phyloP scores from a whole-genome alignment of 306 rosid species.

The Fragaria ananassa region DNA sequence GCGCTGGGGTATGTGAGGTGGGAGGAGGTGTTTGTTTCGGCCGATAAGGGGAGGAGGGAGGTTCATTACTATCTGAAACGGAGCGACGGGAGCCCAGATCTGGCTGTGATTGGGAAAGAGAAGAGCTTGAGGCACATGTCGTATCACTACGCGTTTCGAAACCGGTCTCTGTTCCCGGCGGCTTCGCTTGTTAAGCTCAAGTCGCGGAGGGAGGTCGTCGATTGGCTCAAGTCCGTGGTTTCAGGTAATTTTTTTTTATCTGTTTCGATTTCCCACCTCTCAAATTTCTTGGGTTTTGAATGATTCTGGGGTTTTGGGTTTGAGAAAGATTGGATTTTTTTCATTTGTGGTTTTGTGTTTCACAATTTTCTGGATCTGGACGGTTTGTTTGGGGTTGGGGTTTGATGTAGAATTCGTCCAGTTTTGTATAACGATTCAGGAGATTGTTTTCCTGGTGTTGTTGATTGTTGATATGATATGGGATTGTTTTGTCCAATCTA shows the following conservation, averaged over 20 bases:
- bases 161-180: constrained; percentile 23
- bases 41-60: constrained; percentile 65
- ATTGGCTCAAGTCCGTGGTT: constrained; percentile 66
- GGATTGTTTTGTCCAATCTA: background rate
- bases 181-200: constrained; percentile 49
- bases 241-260: constrained; percentile 43
- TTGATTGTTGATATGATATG: background rate
- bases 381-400: background rate
- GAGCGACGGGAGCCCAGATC: constrained; percentile 61
- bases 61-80: constrained; percentile 61
- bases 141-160: constrained; percentile 47
- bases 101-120: constrained; percentile 75
- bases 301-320: background rate
- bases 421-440: background rate
- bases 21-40: constrained; percentile 60
- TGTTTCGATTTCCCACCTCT: background rate
- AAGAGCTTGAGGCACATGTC: constrained; percentile 67
- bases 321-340: background rate
- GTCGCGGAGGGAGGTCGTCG: constrained; percentile 69
- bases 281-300: background rate
- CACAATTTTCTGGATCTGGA: background rate
- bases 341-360: background rate
- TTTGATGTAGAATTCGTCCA: background rate
- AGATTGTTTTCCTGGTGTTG: background rate
- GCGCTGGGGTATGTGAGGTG: constrained; percentile 46